Conservation (phyloP, 306 rosid genomes). For the Luffa aegyptiaca region DNA sequence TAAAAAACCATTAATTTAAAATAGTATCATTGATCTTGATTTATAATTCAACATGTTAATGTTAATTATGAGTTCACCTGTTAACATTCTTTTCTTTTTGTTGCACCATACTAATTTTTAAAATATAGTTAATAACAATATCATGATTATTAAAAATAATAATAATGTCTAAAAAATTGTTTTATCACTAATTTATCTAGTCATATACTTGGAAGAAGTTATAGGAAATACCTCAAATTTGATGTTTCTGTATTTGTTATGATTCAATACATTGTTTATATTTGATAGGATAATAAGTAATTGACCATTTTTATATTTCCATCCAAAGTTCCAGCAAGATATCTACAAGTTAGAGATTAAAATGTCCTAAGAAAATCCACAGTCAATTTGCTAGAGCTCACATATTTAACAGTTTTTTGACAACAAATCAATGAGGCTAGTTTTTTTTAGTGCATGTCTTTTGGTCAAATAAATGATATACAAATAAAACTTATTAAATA, state of each 20-base stretch:
- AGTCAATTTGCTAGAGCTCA: background rate
- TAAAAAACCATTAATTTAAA: no score
- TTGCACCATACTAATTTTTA: background rate
- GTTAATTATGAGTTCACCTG: background rate
- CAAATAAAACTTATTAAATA: no score
- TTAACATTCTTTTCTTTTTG: background rate
- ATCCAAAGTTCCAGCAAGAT: background rate
- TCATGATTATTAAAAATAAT: background rate
- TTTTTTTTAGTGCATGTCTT: no score
- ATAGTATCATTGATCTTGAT: no score
- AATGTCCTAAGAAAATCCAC: background rate
- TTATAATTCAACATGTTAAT: no score
- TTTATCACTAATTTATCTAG: background rate
- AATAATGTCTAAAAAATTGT: background rate
- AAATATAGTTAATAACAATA: background rate
- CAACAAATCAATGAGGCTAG: no score
- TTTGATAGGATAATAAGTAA: background rate
- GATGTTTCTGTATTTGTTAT: background rate
- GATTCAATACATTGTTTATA: background rate
- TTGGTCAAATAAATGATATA: no score
- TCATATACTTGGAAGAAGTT: background rate
- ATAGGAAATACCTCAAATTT: background rate
- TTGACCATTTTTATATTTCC: background rate
- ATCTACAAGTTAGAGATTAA: background rate
- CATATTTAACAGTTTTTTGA: no score